Percentiles rank a stretch among this genome's conserved stretches.
phyloP scores from a whole-genome alignment of 2,329 filamentous ascomycete species.

The Aspergillus sp. region DNA sequence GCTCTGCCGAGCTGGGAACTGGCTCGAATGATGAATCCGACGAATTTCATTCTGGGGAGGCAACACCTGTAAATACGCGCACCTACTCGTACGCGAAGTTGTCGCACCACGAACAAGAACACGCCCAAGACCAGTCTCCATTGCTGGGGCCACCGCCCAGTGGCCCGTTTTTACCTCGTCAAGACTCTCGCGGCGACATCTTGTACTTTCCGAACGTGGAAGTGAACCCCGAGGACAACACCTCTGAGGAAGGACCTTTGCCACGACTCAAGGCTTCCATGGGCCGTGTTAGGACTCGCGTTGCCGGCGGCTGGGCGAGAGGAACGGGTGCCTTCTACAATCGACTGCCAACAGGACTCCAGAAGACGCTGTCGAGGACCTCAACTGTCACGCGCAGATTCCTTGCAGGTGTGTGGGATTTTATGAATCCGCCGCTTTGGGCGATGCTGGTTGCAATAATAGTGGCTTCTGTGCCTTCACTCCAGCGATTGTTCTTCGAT shows the following conservation, averaged over 20 bases:
- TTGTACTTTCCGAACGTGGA: conserved; percentile 55
- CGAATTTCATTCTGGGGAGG: conserved; percentile 39
- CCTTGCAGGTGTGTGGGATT: conserved; percentile 73
- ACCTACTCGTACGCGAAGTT: conserved; percentile 38
- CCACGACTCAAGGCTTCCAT: conserved; percentile 28
- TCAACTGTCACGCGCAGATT: conserved; percentile 51
- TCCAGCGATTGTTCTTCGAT: conserved; percentile 85
- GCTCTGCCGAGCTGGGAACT: conserved; percentile 13
- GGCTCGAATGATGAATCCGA: conserved; percentile 16
- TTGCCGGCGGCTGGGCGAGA: conserved; percentile 21
- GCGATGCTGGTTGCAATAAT: conserved; percentile 91
- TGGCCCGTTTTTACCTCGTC: conserved; percentile 37
- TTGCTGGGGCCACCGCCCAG: conserved; percentile 33
- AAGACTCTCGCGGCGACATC: conserved; percentile 54
- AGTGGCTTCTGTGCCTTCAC: conserved; percentile 78
- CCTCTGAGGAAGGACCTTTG: conserved; percentile 28
- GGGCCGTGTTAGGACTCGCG: conserved; percentile 18
- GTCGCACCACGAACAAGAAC: conserved; percentile 20
- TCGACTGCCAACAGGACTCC: conserved; percentile 53
- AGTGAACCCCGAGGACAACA: conserved; percentile 25
- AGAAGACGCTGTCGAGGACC: conserved; percentile 49
- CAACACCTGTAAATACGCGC: conserved; percentile 38
- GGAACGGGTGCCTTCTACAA: conserved; percentile 41
- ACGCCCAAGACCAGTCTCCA: conserved; percentile 21
- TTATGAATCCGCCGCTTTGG: conserved; percentile 98